Percentiles rank a stretch among this genome's conserved stretches.
Evolutionary conservation across 495 filamentous ascomycete species (phyloP).

Genomic region (Penicillium paradoxum): DNA sequence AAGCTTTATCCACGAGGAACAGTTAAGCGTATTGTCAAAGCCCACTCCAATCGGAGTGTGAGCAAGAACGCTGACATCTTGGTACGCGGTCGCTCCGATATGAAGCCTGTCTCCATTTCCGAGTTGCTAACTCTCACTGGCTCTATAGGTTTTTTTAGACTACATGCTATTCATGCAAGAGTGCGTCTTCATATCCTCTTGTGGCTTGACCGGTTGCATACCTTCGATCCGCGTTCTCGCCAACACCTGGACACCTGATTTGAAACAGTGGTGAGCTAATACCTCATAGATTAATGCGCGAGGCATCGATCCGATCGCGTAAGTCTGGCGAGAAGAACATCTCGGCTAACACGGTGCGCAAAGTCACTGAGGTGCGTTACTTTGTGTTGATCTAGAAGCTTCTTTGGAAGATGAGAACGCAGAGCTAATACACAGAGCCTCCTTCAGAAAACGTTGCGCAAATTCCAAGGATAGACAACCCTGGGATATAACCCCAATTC

Average conservation of each 20-base stretch:
- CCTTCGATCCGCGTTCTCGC: not conserved
- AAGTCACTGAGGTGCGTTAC: constrained; percentile 64
- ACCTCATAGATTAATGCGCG: constrained; percentile 66
- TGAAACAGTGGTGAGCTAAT: not conserved
- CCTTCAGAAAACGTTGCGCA: constrained; percentile 61
- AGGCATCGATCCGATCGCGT: constrained; percentile 72
- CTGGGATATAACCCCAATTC: not conserved
- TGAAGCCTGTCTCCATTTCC: not conserved
- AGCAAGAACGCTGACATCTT: constrained; percentile 85
- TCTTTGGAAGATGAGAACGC: not conserved
- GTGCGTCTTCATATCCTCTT: constrained; percentile 40
- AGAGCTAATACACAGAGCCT: constrained; percentile 10
- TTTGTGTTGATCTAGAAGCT: not conserved
- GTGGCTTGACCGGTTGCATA: not conserved
- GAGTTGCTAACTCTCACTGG: not conserved
- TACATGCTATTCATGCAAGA: constrained; percentile 88
- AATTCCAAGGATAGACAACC: constrained; percentile 62
- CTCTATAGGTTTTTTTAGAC: constrained; percentile 71
- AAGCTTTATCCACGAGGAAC: constrained; percentile 82
- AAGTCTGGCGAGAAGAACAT: constrained; percentile 67
- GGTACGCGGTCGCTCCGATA: constrained; percentile 44
- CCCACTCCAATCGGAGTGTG: constrained; percentile 71
- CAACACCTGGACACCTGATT: not conserved
- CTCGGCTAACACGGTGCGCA: constrained; percentile 67
- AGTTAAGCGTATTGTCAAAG: constrained; percentile 84